Evolutionary conservation across 805 yeast species (phyloP), one percentile per base, ranked within the genome.

Genomic region (Ogataea philodendri): DNA sequence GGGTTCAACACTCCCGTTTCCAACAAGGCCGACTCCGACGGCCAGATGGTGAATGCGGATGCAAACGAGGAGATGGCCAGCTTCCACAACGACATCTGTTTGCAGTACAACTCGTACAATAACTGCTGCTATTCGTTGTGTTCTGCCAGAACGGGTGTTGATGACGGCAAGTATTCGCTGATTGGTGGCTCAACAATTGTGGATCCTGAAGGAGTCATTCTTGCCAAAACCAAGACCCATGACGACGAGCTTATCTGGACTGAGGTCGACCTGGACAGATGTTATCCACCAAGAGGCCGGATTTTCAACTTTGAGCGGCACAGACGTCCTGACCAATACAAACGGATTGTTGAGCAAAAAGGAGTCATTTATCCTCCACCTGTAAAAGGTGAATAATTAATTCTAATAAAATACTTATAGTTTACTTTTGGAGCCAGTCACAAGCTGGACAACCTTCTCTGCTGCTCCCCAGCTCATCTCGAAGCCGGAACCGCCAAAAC

Each of bases 401-500:
- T n/a, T n/a, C n/a, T n/a, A n/a, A n/a, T 9, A 10, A 25, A 7
- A 13, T 32, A 14, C 5, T 22, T 27, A 47, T 1, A 46, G 24
- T 15, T 48, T 48, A 11, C 44, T 17, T 30, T 23, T 30, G 13
- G 17, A n/a, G 14, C 25, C 16, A 6, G 43, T 39, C 5, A 59
- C 49, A 15, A 62, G 35, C 14, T 53, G 49, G 15, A 53, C 52
- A 0, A 72, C 76, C 36, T 63, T 63, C 14, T 47, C 37, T 3
- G 74, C 86, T 9, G 74, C 69, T 10, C 88, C 88, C 45, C 74
- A 73, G 5, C 81, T 72, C 33, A 77, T 55, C 51, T 82, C 88
- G 53, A 72, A 75, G 1, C 81, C 81, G 39, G 71, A 71, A 0
- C 80, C 80, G 35, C 75, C 62, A 18, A 79, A 78, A 15, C 88